Conservation (phyloP, 805 yeast species). For the Yarrowia deformans region DNA sequence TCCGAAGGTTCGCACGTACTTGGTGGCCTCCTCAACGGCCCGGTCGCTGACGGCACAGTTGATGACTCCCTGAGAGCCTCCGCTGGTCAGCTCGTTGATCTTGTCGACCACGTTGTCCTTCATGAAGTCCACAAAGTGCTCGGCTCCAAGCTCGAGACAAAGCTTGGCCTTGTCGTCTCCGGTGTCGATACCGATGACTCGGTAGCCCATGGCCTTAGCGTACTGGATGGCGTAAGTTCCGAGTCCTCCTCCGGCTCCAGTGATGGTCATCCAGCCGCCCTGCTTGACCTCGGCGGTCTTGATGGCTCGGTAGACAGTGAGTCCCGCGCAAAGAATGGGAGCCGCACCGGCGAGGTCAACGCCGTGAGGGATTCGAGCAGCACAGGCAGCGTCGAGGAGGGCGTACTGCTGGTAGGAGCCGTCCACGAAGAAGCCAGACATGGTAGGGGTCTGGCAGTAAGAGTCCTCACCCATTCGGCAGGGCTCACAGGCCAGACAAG, state of each 20-base stretch:
- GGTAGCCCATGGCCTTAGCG: slow-evolving; percentile 77
- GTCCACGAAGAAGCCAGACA: slow-evolving; percentile 87
- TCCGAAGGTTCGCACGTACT: slow-evolving; percentile 70
- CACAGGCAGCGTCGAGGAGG: slow-evolving; percentile 86
- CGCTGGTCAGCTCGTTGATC: slow-evolving; percentile 63
- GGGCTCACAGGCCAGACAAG: slow-evolving; percentile 78
- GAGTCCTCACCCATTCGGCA: slow-evolving; percentile 73
- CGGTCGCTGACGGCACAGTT: slow-evolving; percentile 76
- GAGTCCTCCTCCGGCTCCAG: slow-evolving; percentile 84
- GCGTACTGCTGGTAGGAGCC: slow-evolving; percentile 93
- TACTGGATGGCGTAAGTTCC: slow-evolving; percentile 78
- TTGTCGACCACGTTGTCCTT: slow-evolving; percentile 60
- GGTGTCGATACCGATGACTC: slow-evolving; percentile 75
- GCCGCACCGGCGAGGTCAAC: slow-evolving; percentile 77
- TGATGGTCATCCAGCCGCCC: slow-evolving; percentile 77
- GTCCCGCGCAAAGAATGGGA: slow-evolving; percentile 90
- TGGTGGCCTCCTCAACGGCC: slow-evolving; percentile 68
- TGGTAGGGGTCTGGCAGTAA: slow-evolving; percentile 69
- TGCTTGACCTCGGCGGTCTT: slow-evolving; percentile 75
- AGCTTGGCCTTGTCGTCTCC: slow-evolving; percentile 67
- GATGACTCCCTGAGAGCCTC: slow-evolving; percentile 80
- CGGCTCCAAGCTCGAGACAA: slow-evolving; percentile 67
- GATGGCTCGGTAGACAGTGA: slow-evolving; percentile 88
- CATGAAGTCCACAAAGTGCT: slow-evolving; percentile 66
- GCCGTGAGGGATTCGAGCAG: slow-evolving; percentile 77